Evolutionary conservation across 345 rosid species (phyloP).

Genomic region (Syzygium grande): DNA sequence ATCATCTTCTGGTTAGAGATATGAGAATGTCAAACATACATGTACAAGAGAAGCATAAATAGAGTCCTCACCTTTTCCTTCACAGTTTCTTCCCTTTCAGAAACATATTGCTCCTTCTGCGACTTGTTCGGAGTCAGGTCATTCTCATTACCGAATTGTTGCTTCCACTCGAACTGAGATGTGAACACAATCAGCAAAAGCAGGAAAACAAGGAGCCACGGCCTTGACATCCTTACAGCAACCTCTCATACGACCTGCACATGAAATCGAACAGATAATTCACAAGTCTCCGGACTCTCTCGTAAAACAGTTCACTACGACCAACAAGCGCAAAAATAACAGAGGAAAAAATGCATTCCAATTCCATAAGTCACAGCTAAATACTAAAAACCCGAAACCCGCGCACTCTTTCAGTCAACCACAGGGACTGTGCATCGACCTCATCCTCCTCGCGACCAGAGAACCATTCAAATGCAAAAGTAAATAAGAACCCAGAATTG

Average conservation of each 20-base stretch:
- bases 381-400: background rate
- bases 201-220: constrained; percentile 58
- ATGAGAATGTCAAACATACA: background rate
- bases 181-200: constrained; percentile 52
- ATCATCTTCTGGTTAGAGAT: background rate
- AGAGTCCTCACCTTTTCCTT: constrained; percentile 55
- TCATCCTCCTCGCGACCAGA: background rate
- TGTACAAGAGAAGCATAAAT: background rate
- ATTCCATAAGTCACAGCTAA: background rate
- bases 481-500: background rate
- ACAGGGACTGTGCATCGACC: background rate
- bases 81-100: constrained; percentile 32
- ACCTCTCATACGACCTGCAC: constrained; percentile 8
- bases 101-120: constrained; percentile 24
- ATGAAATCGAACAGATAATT: background rate
- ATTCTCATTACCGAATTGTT: constrained; percentile 50
- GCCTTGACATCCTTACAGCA: constrained; percentile 44
- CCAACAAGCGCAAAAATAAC: background rate
- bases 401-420: background rate
- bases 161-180: constrained; percentile 77
- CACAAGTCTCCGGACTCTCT: background rate
- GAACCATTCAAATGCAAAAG: background rate
- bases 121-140: constrained; percentile 28
- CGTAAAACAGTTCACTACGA: background rate
- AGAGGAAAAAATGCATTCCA: background rate